Evolutionary conservation across 768 basidiomycete species (phyloP).

Genomic region (Panus rudis): DNA sequence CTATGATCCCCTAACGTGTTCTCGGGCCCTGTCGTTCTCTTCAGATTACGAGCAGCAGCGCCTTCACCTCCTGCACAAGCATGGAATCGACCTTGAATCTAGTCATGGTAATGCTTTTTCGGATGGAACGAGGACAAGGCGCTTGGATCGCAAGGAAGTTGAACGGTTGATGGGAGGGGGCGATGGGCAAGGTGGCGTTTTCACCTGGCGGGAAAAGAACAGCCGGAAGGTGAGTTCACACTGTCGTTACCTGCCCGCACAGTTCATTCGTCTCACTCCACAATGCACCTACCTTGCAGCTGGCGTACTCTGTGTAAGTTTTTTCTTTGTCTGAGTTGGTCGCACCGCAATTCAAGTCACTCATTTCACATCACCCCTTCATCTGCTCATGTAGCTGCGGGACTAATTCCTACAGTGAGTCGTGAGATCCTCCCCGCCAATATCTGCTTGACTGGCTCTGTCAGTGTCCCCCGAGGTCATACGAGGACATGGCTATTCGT

Average conservation of each 20-base stretch:
- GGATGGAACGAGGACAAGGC: slow-evolving; percentile 68
- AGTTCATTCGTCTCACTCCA: slow-evolving; percentile 11
- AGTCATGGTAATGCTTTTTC: slow-evolving; percentile 36
- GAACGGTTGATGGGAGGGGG: slow-evolving; percentile 81
- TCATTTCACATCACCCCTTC: slow-evolving; percentile 18
- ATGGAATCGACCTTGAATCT: slow-evolving; percentile 93
- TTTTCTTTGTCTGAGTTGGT: slow-evolving; percentile 10
- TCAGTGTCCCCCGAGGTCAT: slow-evolving; percentile 91
- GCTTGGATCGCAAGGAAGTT: slow-evolving; percentile 74
- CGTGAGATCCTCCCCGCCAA: slow-evolving; percentile 12
- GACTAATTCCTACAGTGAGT: slow-evolving; percentile 81
- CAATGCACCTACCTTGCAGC: slow-evolving; percentile 34
- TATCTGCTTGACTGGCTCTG: too few relatives aligned
- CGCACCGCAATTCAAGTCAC: too few relatives aligned
- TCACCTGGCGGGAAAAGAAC: slow-evolving; percentile 95
- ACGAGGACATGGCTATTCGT: slow-evolving; percentile 86
- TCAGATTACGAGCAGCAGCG: slow-evolving; percentile 94
- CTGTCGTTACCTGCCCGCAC: slow-evolving; percentile 23
- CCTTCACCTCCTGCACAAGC: slow-evolving; percentile 77
- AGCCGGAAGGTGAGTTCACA: slow-evolving; percentile 69
- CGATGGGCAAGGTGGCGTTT: slow-evolving; percentile 74
- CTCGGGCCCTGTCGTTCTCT: slow-evolving; percentile 6
- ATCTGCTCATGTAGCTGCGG: slow-evolving; percentile 49
- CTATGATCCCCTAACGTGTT: background rate
- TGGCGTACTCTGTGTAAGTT: slow-evolving; percentile 84